Conservation (phyloP, 169 alveolate species). For the Theileria sp. region DNA sequence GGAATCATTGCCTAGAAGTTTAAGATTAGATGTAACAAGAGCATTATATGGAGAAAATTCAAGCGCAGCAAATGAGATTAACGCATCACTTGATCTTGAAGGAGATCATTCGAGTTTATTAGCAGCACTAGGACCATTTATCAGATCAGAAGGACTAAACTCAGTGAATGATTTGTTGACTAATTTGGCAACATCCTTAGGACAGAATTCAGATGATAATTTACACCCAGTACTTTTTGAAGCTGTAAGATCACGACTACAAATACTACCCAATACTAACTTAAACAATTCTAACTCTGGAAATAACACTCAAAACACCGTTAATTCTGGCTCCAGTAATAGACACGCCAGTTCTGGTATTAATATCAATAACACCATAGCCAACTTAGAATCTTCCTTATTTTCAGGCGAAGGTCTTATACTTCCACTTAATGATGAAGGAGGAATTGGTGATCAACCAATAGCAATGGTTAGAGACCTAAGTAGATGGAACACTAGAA, state of each 20-base stretch:
- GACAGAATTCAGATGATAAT: neutral
- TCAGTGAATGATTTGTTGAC: neutral
- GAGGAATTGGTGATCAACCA: neutral
- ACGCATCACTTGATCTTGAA: slow-evolving; percentile 22
- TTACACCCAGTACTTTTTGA: neutral
- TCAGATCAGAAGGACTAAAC: slow-evolving; percentile 6
- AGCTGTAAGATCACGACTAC: neutral
- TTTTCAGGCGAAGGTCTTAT: neutral
- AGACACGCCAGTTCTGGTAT: neutral
- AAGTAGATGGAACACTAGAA: neutral
- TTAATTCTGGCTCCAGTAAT: neutral
- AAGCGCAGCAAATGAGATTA: slow-evolving; percentile 20
- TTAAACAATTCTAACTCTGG: neutral
- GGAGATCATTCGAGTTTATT: slow-evolving; percentile 21
- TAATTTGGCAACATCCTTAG: neutral
- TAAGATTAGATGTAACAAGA: slow-evolving; percentile 35
- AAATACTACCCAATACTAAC: neutral
- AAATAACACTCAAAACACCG: neutral
- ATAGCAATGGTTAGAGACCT: neutral
- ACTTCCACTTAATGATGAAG: neutral
- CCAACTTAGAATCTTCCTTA: neutral
- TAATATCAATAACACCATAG: no score
- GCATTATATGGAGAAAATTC: slow-evolving; percentile 8
- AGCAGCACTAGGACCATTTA: slow-evolving; percentile 25
- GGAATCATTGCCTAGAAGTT: slow-evolving; percentile 42